These are phyloP conservation scores for Urtica urens DNA, from an alignment of 306 rosid species.

Conservation along the genomic window DNA sequence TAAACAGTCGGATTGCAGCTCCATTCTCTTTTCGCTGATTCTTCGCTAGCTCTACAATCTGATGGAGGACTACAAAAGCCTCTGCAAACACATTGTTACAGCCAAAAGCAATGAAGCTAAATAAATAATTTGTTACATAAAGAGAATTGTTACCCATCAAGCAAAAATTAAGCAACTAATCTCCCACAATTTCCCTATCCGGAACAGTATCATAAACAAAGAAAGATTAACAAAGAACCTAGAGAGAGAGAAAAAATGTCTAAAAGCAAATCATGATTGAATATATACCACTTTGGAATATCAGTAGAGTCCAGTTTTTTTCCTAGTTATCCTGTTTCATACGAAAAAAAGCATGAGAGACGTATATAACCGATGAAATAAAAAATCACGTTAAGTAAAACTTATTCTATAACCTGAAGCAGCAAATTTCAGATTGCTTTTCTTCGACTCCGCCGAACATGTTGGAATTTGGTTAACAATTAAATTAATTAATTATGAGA, in stretches of 20 bases:
- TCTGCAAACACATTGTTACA: too few relatives aligned
- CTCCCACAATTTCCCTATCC: not conserved
- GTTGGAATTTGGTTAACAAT: too few relatives aligned
- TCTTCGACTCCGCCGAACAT: too few relatives aligned
- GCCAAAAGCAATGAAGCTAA: not conserved
- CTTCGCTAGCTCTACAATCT: too few relatives aligned
- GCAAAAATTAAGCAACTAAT: not conserved
- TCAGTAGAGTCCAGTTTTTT: not conserved
- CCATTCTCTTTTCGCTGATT: too few relatives aligned
- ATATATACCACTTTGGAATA: not conserved
- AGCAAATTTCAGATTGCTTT: conserved; percentile 81
- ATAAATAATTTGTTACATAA: not conserved
- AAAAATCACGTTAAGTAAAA: not conserved
- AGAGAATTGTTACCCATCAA: not conserved
- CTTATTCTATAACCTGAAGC: conserved; percentile 62
- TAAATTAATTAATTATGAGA: too few relatives aligned
- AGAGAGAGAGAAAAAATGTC: not conserved
- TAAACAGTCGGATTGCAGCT: too few relatives aligned
- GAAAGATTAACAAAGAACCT: not conserved
- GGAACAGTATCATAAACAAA: not conserved
- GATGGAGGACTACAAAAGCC: too few relatives aligned
- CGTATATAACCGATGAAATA: not conserved
- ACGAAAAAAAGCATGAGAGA: not conserved
- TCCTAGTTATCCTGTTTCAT: not conserved
- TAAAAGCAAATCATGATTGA: not conserved